Percentiles rank a stretch among this genome's conserved stretches.
Evolutionary conservation across 2,329 filamentous ascomycete genomes (phyloP).

Genomic region (Cordyceps militaris): DNA sequence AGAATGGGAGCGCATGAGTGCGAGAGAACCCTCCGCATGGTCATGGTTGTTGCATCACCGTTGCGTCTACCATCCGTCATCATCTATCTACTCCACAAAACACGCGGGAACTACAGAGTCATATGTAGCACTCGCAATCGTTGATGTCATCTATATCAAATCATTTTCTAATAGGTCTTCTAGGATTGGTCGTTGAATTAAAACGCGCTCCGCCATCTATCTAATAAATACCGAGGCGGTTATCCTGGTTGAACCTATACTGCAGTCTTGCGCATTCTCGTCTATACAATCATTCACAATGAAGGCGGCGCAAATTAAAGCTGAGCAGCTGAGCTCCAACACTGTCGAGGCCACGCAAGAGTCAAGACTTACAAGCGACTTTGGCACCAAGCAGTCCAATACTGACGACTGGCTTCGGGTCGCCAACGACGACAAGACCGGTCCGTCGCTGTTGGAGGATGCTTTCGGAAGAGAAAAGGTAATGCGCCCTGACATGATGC

Average conservation of each 20-base stretch:
- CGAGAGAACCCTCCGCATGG: background rate
- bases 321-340: conserved; percentile 47
- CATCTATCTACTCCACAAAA: background rate
- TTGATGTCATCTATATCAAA: conserved; percentile 9
- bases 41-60: background rate
- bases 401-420: conserved; percentile 73
- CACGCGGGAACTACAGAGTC: background rate
- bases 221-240: background rate
- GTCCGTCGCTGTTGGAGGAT: conserved; percentile 66
- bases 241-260: background rate
- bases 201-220: background rate
- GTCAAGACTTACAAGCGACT: conserved; percentile 65
- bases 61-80: conserved; percentile 5
- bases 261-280: background rate
- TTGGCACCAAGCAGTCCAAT: conserved; percentile 64
- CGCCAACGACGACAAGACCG: conserved; percentile 53
- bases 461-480: conserved; percentile 68
- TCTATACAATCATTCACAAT: background rate
- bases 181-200: background rate
- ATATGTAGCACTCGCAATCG: background rate
- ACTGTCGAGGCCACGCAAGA: conserved; percentile 52
- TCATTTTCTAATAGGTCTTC: background rate
- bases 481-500: conserved; percentile 7
- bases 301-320: background rate
- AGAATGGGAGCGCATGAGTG: background rate